Base-by-base conservation (phyloP, 179 eudicot genomes). In the Beta lomatogona region DNA sequence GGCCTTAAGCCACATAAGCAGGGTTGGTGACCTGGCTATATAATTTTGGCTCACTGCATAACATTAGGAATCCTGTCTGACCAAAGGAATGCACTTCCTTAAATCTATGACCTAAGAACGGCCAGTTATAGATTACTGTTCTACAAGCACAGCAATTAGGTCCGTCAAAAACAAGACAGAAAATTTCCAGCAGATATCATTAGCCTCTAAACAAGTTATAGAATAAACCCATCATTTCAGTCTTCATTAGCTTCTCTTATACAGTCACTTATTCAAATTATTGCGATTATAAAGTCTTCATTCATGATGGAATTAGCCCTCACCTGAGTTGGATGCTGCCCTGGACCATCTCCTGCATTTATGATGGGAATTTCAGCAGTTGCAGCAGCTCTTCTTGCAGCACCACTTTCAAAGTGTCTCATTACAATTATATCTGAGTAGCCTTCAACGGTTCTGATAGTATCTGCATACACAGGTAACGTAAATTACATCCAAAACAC, bases 381-480 rank as follows among this genome's bases (percentile, higher is more conserved):
- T n/a, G 88, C 53, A 50, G 98, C 98, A 16, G 99, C 99, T 88
- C 93, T 91, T 82, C 76, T 90, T 63, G 99, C 99, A 79, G 99
- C 98, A 82, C 99, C 99, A 85, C 97, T 96, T 91, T 96, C 99
- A 84, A 96, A 96, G 79, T 96, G 99, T 85, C 99, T 91, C 99
- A 95, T 91, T 53, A 95, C 99, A 85, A 94, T 94, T 57, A 95
- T 91, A 85, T 95, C 99, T 0, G 97, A 89, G 80, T 95, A 95
- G 22, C 99, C 99, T 91, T 95, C 99, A 25, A 95, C 98, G 13
- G 98, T 95, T 86, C 99, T 89, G 76, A 95, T 94, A n/a, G 92
- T 84, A 90, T 95, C 99, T 94, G 91, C 87, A 86, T 41, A 81
- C n/a, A 16, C 79, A 77, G 55, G 58, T 53, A 75, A 76, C 72